Base-by-base conservation (phyloP, 2,329 filamentous ascomycete genomes). In the Cladosporium sp. region DNA sequence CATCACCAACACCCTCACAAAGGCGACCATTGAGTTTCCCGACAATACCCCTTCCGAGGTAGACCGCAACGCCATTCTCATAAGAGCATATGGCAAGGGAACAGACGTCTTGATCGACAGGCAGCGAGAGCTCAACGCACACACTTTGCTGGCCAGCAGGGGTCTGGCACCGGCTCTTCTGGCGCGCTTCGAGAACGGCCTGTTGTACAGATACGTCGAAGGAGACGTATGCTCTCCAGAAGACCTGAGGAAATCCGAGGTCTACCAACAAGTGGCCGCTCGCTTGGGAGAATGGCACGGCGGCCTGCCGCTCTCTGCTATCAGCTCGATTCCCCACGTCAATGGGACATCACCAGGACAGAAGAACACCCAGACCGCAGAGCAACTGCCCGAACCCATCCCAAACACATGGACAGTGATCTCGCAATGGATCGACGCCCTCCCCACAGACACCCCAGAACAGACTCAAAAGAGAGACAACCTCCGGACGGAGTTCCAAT, bases 41-140 rank as follows among this genome's bases (percentile, higher is more conserved):
- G 88, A 87, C 43, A 76, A 86, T 58, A 85, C 88, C 44, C 80
- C 86, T 61, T 82, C 90, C 47, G 80, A 90, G 61, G 79, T 92
- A 59, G 91, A 97, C 70, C 79, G 80, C 55, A 88, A 95, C 58
- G 88, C 93, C 29, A 82, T 97, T 59, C 78, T 99, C 57, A 80
- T 99, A 64, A 84, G 93, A 61, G 93, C 93, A 55, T 99, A 96
- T 70, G 93, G 93, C 61, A 85, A 93, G 68, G 89, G 91, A 57
- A 97, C 93, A 59, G 90, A 95, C 65, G 80, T 97, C 49, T 80
- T 99, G 61, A 99, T 99, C 72, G 93, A 99, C 73, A 87, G 93
- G 59, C 88, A 96, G 74, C 85, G 92, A 78, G 63, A 64, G 57
- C 54, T 63, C 20, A 58, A 57, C 52, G 82, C 82, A 67, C 93